Percentiles rank a stretch among this genome's conserved stretches.
Evolutionary conservation across 345 rosid genomes (phyloP).

Genomic region (Acer saccharum): DNA sequence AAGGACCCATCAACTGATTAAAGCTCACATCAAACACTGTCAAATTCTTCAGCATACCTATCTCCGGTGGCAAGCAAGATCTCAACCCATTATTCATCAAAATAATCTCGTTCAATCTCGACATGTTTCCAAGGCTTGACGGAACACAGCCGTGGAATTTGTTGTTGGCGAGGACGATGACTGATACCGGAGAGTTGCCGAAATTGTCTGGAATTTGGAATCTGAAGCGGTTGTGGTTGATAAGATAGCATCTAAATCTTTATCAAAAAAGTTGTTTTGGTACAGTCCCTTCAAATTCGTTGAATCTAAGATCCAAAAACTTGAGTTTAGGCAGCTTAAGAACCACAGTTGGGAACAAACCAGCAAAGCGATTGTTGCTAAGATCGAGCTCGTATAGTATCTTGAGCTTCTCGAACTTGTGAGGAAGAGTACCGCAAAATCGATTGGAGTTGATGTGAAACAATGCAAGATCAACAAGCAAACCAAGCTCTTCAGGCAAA

Average conservation of each 20-base stretch:
- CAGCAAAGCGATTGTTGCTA: constrained; percentile 89
- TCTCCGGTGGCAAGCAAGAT: constrained; percentile 71
- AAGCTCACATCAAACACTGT: constrained; percentile 77
- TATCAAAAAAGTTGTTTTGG: constrained; percentile 73
- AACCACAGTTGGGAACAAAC: constrained; percentile 69
- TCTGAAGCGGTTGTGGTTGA: constrained; percentile 76
- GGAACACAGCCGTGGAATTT: constrained; percentile 80
- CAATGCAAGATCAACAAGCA: constrained; percentile 77
- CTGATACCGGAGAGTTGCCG: constrained; percentile 87
- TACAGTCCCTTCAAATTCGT: constrained; percentile 81
- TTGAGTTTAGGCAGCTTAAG: constrained; percentile 58
- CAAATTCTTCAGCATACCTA: constrained; percentile 58
- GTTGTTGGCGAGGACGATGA: constrained; percentile 79
- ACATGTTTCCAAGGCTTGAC: constrained; percentile 71
- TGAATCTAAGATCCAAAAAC: constrained; percentile 79
- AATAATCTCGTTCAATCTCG: constrained; percentile 71
- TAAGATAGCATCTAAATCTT: constrained; percentile 68
- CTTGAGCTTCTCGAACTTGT: constrained; percentile 50
- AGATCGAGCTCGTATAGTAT: constrained; percentile 80
- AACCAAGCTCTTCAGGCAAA: constrained; percentile 78
- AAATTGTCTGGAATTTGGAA: constrained; percentile 71
- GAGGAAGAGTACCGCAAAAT: constrained; percentile 78
- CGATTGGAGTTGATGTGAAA: constrained; percentile 84
- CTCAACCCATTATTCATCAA: constrained; percentile 69
- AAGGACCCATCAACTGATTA: constrained; percentile 65